These are phyloP conservation scores for Panicum hallii DNA, from an alignment of 202 grass and related monocot species.

Conservation along the genomic window DNA sequence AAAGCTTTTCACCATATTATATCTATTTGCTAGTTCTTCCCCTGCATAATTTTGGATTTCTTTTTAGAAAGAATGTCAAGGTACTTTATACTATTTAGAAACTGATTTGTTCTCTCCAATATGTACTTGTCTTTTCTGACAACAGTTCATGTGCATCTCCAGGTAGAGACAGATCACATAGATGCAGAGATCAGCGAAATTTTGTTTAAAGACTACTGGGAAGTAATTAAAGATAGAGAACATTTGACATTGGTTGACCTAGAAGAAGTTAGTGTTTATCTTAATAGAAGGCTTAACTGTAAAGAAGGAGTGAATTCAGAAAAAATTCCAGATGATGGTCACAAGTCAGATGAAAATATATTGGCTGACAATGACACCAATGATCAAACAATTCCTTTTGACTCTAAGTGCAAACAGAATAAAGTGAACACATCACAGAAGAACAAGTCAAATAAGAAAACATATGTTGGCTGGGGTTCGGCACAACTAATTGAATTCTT, in stretches of 20 bases:
- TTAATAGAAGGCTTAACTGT: slow-evolving; percentile 52
- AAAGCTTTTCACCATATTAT: not conserved
- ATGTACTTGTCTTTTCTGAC: slow-evolving; percentile 31
- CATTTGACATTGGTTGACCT: slow-evolving; percentile 59
- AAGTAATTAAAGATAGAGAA: slow-evolving; percentile 66
- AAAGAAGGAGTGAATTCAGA: slow-evolving; percentile 39
- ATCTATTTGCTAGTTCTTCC: slow-evolving; percentile 21
- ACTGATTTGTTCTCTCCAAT: slow-evolving; percentile 10
- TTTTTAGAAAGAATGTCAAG: not conserved
- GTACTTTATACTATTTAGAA: slow-evolving; percentile 16
- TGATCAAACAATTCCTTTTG: slow-evolving; percentile 36
- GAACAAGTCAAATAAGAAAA: slow-evolving; percentile 61
- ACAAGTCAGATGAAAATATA: slow-evolving; percentile 36
- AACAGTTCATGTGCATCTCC: slow-evolving; percentile 44
- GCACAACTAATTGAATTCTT: slow-evolving; percentile 74
- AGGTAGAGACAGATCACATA: slow-evolving; percentile 56
- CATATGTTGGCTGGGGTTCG: slow-evolving; percentile 80
- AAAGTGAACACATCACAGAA: slow-evolving; percentile 48
- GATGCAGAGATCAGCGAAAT: slow-evolving; percentile 45
- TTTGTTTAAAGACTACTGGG: slow-evolving; percentile 91
- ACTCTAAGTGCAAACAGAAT: slow-evolving; percentile 19
- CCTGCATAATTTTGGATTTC: slow-evolving; percentile 27
- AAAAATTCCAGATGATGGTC: slow-evolving; percentile 35
- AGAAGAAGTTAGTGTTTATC: slow-evolving; percentile 54
- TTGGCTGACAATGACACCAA: slow-evolving; percentile 39